phyloP scores from a whole-genome alignment of 306 rosid genomes.

The Sindora glabra region DNA sequence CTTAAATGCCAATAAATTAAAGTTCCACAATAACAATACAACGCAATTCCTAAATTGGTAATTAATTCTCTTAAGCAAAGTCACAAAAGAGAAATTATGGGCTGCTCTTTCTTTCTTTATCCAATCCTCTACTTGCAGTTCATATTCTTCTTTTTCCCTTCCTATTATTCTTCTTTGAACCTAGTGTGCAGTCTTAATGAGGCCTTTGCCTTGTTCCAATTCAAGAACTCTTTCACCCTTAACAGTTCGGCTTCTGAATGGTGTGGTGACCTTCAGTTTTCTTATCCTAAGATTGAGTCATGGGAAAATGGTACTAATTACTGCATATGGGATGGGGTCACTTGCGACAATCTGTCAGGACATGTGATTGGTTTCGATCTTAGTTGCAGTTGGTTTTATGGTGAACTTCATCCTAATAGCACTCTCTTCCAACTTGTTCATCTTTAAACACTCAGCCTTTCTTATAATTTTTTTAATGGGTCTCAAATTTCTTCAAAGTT shows the following conservation, averaged over 20 bases:
- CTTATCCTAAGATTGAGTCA: not conserved
- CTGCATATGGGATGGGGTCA: slow-evolving; percentile 5
- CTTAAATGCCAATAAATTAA: no score
- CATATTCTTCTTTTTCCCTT: not conserved
- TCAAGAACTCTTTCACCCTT: not conserved
- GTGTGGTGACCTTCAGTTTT: not conserved
- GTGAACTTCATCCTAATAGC: not conserved
- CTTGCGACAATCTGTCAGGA: not conserved
- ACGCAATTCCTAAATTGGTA: no score
- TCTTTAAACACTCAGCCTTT: slow-evolving; percentile 4
- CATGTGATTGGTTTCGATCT: slow-evolving; percentile 5
- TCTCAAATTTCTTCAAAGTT: not conserved
- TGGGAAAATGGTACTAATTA: not conserved
- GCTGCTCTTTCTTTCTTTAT: not conserved
- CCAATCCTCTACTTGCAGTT: not conserved
- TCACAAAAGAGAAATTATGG: no score
- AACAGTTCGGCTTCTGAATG: no score
- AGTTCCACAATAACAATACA: no score
- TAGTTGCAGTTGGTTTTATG: not conserved
- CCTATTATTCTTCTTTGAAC: not conserved
- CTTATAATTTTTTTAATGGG: not conserved
- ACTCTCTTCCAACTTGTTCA: no score
- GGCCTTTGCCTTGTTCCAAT: slow-evolving; percentile 3
- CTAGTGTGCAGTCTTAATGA: not conserved
- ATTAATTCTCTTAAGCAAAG: no score